A percentile compares a stretch with the other conserved stretches of the same genome.
Conservation (phyloP, 73 alveolate species). For the Paramecium sexaurelia region DNA sequence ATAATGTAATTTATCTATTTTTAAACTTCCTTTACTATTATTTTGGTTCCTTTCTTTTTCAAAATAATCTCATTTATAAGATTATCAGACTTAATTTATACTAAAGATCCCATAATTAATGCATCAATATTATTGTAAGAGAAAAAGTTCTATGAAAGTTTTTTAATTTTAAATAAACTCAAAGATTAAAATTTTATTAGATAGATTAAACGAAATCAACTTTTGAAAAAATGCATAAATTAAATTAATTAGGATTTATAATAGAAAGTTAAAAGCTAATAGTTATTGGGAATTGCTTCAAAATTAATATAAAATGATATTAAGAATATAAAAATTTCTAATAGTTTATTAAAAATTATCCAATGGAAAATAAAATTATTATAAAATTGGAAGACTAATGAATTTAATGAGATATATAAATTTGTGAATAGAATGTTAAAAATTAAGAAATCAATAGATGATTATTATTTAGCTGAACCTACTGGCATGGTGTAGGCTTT, state of each 20-base stretch:
- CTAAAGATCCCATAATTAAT: background rate
- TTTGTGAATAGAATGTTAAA: background rate
- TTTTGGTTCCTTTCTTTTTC: background rate
- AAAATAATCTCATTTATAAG: background rate
- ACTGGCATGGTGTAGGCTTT: background rate
- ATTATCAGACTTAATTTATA: background rate
- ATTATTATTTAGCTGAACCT: background rate
- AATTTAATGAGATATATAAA: background rate
- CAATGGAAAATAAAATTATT: background rate
- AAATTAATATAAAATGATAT: background rate
- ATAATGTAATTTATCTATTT: background rate
- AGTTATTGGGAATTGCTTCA: background rate
- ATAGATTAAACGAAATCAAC: background rate
- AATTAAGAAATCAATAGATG: background rate
- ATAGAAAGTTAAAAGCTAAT: background rate
- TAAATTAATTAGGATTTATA: background rate
- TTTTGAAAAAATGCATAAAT: background rate
- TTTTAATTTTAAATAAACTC: background rate
- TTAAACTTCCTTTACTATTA: background rate
- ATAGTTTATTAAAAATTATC: background rate
- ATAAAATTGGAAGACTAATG: constrained; percentile 11
- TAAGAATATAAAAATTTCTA: background rate
- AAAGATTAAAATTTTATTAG: background rate
- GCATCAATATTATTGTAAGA: background rate
- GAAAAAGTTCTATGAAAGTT: constrained; percentile 18